Base-by-base conservation (phyloP, 2,329 filamentous ascomycete genomes). In the Pseudonectria buxi region DNA sequence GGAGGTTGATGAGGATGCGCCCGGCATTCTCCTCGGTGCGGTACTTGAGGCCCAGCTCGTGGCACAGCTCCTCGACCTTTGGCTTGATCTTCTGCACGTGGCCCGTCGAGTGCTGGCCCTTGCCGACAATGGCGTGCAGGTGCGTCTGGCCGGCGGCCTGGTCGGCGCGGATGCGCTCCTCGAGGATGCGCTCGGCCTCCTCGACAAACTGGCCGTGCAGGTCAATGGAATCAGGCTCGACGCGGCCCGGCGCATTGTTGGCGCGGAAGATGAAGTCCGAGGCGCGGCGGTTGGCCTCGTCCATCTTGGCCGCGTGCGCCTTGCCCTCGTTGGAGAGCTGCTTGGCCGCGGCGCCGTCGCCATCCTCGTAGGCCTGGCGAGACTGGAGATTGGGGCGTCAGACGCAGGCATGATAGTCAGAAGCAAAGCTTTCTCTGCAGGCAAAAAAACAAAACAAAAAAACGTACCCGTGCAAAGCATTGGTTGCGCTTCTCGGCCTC, bases 71-170 rank as follows among this genome's bases (percentile, higher is more conserved):
- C 65, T 96, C 89, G 28, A 96, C 87, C 42, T 85, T 75, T n/a
- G 92, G 92, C 66, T 94, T 95, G 62, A 98, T 81, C 71, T 92
- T 95, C 62, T 95, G 87, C 15, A 96, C 73, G 53, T 92, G 83
- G 46, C 81, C 76, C 9, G 65, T 68, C 33, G 80, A 86, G 65
- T 98, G 92, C 59, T 94, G 92, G 3, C 92, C 92, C 63, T 90
- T 94, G 54, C 92, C 92, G 22, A 96, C 90, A 54, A 98, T 95
- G 27, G 94, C 89, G 64, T 95, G 88, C 37, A 98, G 67, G 64
- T 95, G 86, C 14, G 69, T 77, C 65, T 94, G 83, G 1, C 86
- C 86, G 25, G 77, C 73, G 35, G 73, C 61, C 57, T 78, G 77
- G 39, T 88, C 88, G 48, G 85, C 81, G 47, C 78, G 76, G 55